phyloP scores from a whole-genome alignment of 306 rosid species.

The Begonia fuchsioides region DNA sequence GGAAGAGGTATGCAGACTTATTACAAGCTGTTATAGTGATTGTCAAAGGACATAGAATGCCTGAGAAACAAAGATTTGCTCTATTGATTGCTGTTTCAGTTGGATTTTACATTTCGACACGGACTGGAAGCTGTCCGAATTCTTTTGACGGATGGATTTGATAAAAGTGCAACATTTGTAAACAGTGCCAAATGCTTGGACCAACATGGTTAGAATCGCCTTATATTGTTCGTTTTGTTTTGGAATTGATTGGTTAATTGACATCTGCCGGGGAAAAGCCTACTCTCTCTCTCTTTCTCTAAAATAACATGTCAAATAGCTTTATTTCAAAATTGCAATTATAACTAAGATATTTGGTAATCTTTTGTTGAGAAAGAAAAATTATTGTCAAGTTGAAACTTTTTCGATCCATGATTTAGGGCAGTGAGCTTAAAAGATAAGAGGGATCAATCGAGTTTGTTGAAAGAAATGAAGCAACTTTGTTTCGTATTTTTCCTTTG shows the following conservation, averaged over 20 bases:
- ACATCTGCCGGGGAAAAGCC: too few relatives aligned
- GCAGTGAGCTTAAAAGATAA: too few relatives aligned
- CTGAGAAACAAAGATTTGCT: background rate
- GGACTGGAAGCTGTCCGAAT: conserved; percentile 65
- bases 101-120: conserved; percentile 52
- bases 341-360: too few relatives aligned
- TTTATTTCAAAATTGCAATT: too few relatives aligned
- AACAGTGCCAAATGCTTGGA: conserved; percentile 33
- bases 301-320: too few relatives aligned
- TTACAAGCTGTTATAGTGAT: background rate
- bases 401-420: too few relatives aligned
- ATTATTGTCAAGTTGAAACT: too few relatives aligned
- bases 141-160: conserved; percentile 69
- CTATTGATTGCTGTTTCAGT: conserved; percentile 30
- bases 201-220: conserved; percentile 23
- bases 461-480: too few relatives aligned
- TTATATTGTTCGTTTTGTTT: background rate
- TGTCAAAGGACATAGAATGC: background rate
- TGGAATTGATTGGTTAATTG: background rate
- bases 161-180: conserved; percentile 53
- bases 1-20: conserved; percentile 38
- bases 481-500: too few relatives aligned
- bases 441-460: too few relatives aligned
- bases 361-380: too few relatives aligned
- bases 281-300: too few relatives aligned